A percentile compares a stretch with the other conserved stretches of the same genome.
Conservation (phyloP, 495 filamentous ascomycete species). For the Hyaloscypha variabilis region DNA sequence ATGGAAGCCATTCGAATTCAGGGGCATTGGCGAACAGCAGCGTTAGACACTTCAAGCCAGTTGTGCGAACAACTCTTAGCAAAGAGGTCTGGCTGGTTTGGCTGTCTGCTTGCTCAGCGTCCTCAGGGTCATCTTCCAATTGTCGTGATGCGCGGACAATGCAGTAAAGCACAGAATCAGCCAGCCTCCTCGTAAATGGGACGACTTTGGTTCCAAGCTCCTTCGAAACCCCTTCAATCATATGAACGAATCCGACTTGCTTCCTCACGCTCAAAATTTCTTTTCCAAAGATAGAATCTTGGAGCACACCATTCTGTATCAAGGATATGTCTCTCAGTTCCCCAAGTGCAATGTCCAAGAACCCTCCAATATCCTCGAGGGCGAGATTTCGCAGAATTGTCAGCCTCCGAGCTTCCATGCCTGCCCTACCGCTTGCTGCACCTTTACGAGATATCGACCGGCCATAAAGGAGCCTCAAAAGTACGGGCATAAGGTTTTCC, state of each 20-base stretch:
- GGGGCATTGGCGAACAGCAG: slow-evolving; percentile 71
- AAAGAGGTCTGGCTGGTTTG: slow-evolving; percentile 52
- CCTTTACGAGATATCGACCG: slow-evolving; percentile 82
- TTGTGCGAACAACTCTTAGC: slow-evolving; percentile 70
- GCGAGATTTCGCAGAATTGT: slow-evolving; percentile 52
- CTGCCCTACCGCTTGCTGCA: slow-evolving; percentile 59
- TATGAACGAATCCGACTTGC: slow-evolving; percentile 85
- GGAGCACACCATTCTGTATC: slow-evolving; percentile 50
- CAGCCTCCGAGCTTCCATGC: slow-evolving; percentile 64
- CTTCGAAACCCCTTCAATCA: slow-evolving; percentile 86
- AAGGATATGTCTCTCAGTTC: slow-evolving; percentile 60
- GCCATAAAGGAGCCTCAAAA: slow-evolving; percentile 88
- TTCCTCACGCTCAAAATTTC: slow-evolving; percentile 67
- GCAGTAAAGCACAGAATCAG: slow-evolving; percentile 79
- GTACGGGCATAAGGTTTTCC: slow-evolving; percentile 72
- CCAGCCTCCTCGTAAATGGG: slow-evolving; percentile 61
- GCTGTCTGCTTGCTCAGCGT: slow-evolving; percentile 48
- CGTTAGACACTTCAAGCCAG: slow-evolving; percentile 76
- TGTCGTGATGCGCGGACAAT: slow-evolving; percentile 69
- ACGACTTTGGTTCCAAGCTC: slow-evolving; percentile 72
- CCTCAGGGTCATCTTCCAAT: slow-evolving; percentile 40
- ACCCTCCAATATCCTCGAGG: slow-evolving; percentile 69
- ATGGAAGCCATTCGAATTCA: slow-evolving; percentile 69
- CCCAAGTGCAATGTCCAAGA: slow-evolving; percentile 81
- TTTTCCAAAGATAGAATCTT: slow-evolving; percentile 50